A percentile compares a stretch with the other conserved stretches of the same genome.
phyloP scores from a whole-genome alignment of 352 stramenopile genomes.

The Saprolegnia diclina region DNA sequence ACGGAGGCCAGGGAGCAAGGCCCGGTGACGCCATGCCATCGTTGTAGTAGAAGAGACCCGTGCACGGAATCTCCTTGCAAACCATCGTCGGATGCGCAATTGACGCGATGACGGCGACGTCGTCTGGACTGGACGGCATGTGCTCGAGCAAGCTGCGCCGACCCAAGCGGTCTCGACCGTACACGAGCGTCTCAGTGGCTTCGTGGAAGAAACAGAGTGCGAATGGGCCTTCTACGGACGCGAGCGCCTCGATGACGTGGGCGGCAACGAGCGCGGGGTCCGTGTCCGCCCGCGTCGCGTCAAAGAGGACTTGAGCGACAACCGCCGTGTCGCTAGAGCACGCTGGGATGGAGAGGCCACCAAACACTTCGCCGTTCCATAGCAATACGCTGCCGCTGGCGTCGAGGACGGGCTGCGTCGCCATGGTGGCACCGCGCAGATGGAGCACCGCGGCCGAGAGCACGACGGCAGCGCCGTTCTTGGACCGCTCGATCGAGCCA shows the following conservation, averaged over 20 bases:
- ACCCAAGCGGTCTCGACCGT: constrained; percentile 86
- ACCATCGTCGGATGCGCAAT: constrained; percentile 31
- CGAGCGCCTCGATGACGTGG: constrained; percentile 37
- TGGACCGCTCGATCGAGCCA: constrained; percentile 6
- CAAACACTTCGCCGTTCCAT: constrained; percentile 94
- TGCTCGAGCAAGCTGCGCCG: constrained; percentile 84
- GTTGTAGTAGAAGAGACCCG: constrained; percentile 66
- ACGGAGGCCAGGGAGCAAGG: too few relatives aligned
- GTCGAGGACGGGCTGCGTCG: constrained; percentile 79
- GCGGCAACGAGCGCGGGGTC: constrained; percentile 30
- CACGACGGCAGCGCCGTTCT: constrained; percentile 32
- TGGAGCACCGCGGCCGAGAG: constrained; percentile 87
- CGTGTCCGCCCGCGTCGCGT: constrained; percentile 28
- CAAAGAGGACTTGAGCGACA: constrained; percentile 40
- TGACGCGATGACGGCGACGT: too few relatives aligned
- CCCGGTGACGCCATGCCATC: too few relatives aligned
- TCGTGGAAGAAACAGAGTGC: constrained; percentile 75
- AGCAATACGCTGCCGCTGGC: constrained; percentile 55
- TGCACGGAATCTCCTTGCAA: constrained; percentile 69
- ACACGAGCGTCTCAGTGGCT: constrained; percentile 68
- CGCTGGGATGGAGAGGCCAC: constrained; percentile 28
- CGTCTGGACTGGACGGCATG: constrained; percentile 29
- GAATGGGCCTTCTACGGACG: constrained; percentile 66
- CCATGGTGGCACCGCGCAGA: constrained; percentile 66
- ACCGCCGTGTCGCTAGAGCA: constrained; percentile 44